A percentile compares a stretch with the other conserved stretches of the same genome.
Conservation (phyloP, 306 rosid genomes). For the Prunus mume region DNA sequence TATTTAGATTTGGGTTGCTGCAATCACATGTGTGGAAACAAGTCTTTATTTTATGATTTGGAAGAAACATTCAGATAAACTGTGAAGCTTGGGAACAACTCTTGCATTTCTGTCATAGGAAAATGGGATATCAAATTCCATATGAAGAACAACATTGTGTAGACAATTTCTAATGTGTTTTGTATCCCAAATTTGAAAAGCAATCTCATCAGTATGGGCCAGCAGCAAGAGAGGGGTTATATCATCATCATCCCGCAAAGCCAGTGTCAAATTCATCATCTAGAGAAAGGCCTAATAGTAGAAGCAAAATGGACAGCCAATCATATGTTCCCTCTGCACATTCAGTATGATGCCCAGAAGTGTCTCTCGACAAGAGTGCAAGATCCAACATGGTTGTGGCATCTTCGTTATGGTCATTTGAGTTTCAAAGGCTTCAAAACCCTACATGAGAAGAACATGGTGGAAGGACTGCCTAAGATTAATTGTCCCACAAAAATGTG, state of each 20-base stretch:
- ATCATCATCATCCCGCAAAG: neutral
- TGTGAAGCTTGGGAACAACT: slow-evolving; percentile 1
- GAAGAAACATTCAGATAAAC: neutral
- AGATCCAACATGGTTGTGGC: neutral
- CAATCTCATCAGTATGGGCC: neutral
- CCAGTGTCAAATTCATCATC: neutral
- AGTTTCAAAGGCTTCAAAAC: neutral
- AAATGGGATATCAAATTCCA: neutral
- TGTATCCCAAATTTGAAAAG: neutral
- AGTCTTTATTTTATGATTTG: neutral
- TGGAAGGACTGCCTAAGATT: too few species aligned
- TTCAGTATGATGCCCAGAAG: neutral
- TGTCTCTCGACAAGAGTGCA: neutral
- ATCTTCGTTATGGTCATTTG: neutral
- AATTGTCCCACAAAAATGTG: neutral
- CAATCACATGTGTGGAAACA: slow-evolving; percentile 12
- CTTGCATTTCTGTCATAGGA: neutral
- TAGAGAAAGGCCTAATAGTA: neutral
- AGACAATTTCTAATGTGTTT: neutral
- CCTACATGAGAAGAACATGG: neutral
- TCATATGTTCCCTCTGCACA: neutral
- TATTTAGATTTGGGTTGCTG: neutral
- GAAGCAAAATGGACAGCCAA: neutral
- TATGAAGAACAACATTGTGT: neutral
- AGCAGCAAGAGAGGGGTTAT: neutral